Conservation (phyloP, 305 asterid species). For the Petunia hybrid region DNA sequence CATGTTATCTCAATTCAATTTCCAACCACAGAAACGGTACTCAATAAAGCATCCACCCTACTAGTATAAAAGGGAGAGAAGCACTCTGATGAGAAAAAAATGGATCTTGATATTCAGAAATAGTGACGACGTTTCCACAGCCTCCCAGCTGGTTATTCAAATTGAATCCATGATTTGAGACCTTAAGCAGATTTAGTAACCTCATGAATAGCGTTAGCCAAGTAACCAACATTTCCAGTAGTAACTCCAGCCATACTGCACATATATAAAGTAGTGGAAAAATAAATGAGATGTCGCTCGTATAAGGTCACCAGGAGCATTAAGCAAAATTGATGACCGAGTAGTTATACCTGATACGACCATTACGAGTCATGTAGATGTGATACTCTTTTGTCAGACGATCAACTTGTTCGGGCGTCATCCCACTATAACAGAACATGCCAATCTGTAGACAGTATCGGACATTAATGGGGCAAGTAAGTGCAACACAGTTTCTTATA, state of each 20-base stretch:
- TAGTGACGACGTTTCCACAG: conserved; percentile 16
- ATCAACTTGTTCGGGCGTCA: conserved; percentile 98
- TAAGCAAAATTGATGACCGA: conserved; percentile 6
- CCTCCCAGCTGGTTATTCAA: conserved; percentile 21
- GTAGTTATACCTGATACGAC: conserved; percentile 80
- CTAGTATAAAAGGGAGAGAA: background rate
- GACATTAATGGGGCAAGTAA: background rate
- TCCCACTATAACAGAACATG: conserved; percentile 97
- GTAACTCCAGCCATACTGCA: conserved; percentile 99
- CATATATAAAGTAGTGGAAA: background rate
- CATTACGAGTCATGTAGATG: conserved; percentile 95
- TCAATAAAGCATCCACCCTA: background rate
- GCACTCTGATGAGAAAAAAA: background rate
- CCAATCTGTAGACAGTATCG: conserved; percentile 67
- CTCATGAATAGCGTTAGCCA: conserved; percentile 92
- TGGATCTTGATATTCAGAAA: background rate
- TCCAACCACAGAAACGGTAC: background rate
- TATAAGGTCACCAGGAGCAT: background rate
- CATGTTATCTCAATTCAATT: background rate
- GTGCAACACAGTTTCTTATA: background rate
- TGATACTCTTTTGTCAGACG: conserved; percentile 84
- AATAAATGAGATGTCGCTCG: background rate
- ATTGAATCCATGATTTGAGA: conserved; percentile 13
- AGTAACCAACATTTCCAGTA: conserved; percentile 82
- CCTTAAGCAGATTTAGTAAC: conserved; percentile 74